Base-by-base conservation (phyloP, 768 basidiomycete genomes). In the Daedalea quercina region DNA sequence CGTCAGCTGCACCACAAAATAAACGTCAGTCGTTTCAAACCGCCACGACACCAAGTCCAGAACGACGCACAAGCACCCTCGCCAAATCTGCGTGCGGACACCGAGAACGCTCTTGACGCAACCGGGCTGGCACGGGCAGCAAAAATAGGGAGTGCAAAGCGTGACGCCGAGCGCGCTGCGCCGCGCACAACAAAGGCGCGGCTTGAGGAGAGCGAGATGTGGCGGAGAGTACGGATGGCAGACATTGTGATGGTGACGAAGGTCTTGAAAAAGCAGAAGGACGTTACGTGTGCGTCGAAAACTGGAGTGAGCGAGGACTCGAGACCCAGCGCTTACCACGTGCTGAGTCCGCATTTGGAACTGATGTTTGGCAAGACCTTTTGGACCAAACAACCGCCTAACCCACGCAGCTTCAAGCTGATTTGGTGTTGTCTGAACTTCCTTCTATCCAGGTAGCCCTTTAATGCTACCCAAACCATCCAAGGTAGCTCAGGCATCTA, bases 221-320 rank as follows among this genome's bases (percentile, higher is more conserved):
- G 80, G 63, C 84, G 80, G 54, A 87, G 74, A 58, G 73, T 69
- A 67, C 83, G 82, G 47, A 82, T 57, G 50, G 79, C 73, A 69
- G 84, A 85, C 85, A 87, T 87, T 22, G 56, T 60, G 52, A 52
- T 22, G 43, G 25, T 44, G 22, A 44, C 35, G 44, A 43, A 44
- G 43, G 26, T 50, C n/a, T n/a, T 31, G 28, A 11, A 11, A 4
- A 6, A 11, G 28, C 6, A 31, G 28, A 11, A 31, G 28, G 11
- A 31, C 28, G 28, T 31, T 31, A 31, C 28, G 28, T 31, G 28
- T 31, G 28, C 28, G 28, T 31, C 28, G 28, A 31, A 31, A 31
- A 31, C 28, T 31, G 28, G 28, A 31, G 28, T 4, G 28, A 31
- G 28, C 28, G 4, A 11, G 28, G 6, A 4, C 28, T 4, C 6